A percentile compares a stretch with the other conserved stretches of the same genome.
Evolutionary conservation across 2,329 filamentous ascomycete genomes (phyloP).

Genomic region (Verticillium nonalfalfae): DNA sequence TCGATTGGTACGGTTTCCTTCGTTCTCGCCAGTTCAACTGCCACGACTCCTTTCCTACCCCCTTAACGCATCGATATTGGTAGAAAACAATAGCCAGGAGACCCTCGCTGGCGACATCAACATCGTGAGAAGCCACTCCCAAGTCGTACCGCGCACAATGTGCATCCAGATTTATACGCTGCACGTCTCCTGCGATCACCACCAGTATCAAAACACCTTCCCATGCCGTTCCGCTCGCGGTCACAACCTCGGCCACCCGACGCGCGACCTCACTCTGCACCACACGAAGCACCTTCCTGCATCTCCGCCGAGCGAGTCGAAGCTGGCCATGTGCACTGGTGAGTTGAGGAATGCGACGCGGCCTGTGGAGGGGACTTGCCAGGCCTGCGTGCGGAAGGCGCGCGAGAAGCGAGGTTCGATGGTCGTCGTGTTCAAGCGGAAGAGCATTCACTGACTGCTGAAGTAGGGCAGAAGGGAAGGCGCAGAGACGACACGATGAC

Average conservation of each 20-base stretch:
- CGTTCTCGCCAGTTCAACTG: too few species aligned
- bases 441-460: background rate
- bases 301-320: constrained; percentile 8
- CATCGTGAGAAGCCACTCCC: too few species aligned
- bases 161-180: constrained; percentile 23
- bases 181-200: constrained; percentile 20
- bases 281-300: constrained; percentile 7
- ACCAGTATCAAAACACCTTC: constrained; percentile 25
- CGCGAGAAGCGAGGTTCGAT: background rate
- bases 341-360: constrained; percentile 11
- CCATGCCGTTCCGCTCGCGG: constrained; percentile 19
- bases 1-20: background rate
- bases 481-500: background rate
- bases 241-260: background rate
- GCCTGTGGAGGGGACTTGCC: constrained; percentile 16
- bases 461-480: background rate
- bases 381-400: constrained; percentile 9
- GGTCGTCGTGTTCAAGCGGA: background rate
- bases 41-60: too few species aligned
- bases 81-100: too few species aligned
- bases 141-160: constrained; percentile 14
- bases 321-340: background rate
- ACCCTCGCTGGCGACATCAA: too few species aligned
- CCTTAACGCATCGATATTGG: too few species aligned
- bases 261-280: constrained; percentile 10